A percentile compares a stretch with the other conserved stretches of the same genome.
Conservation (phyloP, 768 basidiomycete genomes). For the Amanita exitialis region DNA sequence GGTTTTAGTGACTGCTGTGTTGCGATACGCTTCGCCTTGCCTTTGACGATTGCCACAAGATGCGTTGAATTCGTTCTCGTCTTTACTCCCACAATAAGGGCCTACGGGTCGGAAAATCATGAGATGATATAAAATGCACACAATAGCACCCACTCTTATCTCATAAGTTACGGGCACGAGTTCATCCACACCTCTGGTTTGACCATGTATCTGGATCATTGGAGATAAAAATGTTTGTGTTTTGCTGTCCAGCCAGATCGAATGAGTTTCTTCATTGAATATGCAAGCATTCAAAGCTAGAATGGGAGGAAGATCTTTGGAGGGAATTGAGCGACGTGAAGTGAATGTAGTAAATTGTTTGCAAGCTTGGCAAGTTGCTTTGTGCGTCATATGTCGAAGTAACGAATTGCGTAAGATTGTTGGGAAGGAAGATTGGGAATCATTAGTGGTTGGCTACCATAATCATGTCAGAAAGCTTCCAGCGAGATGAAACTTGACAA, state of each 20-base stretch:
- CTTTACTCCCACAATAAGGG: conserved; percentile 73
- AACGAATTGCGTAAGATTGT: conserved; percentile 68
- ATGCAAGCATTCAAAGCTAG: conserved; percentile 82
- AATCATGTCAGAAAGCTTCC: neutral
- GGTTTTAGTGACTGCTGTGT: neutral
- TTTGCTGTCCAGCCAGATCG: conserved; percentile 65
- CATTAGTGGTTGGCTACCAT: neutral
- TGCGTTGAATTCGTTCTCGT: conserved; percentile 68
- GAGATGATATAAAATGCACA: neutral
- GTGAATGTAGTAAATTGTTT: conserved; percentile 68
- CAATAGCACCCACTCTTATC: conserved; percentile 46
- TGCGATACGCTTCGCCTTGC: conserved; percentile 26
- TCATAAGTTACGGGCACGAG: conserved; percentile 51
- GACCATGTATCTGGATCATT: conserved; percentile 44
- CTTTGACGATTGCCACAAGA: conserved; percentile 81
- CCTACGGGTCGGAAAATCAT: conserved; percentile 28
- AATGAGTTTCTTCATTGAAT: conserved; percentile 62
- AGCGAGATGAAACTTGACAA: neutral
- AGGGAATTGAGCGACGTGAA: conserved; percentile 55
- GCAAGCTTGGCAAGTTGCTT: conserved; percentile 80
- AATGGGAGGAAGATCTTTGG: conserved; percentile 67
- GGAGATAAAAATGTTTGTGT: conserved; percentile 52
- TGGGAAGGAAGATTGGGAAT: conserved; percentile 31
- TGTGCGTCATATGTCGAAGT: conserved; percentile 73
- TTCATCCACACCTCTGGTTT: conserved; percentile 50